phyloP scores from a whole-genome alignment of 2,329 filamentous ascomycete genomes.

The Curvularia verruculosa region DNA sequence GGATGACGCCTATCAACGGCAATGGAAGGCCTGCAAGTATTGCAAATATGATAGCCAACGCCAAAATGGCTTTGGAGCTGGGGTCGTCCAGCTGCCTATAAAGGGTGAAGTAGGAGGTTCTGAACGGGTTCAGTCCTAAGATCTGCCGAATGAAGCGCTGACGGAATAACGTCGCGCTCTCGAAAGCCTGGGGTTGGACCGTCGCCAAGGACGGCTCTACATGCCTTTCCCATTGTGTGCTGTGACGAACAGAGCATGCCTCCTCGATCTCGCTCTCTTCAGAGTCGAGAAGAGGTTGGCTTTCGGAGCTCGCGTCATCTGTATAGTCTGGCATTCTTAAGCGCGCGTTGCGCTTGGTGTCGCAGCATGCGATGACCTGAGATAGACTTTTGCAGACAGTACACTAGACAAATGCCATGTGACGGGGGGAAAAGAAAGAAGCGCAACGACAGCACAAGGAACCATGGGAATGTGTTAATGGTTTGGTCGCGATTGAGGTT shows the following conservation, averaged over 20 bases:
- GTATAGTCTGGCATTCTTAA: conserved; percentile 13
- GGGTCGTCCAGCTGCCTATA: conserved; percentile 54
- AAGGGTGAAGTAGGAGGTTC: conserved; percentile 57
- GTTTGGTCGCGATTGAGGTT: background rate
- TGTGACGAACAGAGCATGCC: conserved; percentile 24
- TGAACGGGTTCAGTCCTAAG: conserved; percentile 53
- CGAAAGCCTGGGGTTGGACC: conserved; percentile 43
- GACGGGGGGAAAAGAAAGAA: background rate
- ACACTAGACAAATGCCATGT: conserved; percentile 1
- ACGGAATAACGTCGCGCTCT: conserved; percentile 38
- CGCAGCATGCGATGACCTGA: conserved; percentile 1
- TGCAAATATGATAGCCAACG: conserved; percentile 49
- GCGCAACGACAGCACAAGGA: conserved; percentile 5
- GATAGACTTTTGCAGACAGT: conserved; percentile 9
- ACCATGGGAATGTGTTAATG: conserved; percentile 18
- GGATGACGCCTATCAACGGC: conserved; percentile 66
- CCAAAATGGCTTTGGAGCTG: conserved; percentile 47
- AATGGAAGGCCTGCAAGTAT: conserved; percentile 65
- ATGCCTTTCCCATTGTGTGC: conserved; percentile 42
- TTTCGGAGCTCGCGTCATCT: conserved; percentile 26
- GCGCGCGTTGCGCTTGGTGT: conserved; percentile 9
- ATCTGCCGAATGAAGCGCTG: conserved; percentile 48
- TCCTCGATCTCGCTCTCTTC: conserved; percentile 26
- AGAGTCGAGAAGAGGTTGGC: conserved; percentile 28
- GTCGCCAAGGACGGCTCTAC: conserved; percentile 46